Percentiles rank a stretch among this genome's conserved stretches.
phyloP scores from a whole-genome alignment of 495 filamentous ascomycete genomes.

The Pyronema omphalodes region DNA sequence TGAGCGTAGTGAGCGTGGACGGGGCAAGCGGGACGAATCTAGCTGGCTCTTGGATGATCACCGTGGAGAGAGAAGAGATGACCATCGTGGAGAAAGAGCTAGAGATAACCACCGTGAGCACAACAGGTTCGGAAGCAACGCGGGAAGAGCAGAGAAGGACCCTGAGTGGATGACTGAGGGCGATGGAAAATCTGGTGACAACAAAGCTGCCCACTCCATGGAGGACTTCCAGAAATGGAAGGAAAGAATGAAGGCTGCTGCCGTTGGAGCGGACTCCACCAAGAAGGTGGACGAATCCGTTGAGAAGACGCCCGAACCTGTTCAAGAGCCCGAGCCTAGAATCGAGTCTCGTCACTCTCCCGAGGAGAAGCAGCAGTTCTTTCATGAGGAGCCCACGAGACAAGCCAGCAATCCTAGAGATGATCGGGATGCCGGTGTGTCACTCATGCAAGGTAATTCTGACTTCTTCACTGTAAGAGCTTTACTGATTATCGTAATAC shows the following conservation, averaged over 20 bases:
- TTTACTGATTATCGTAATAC: not conserved
- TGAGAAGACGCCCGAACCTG: not conserved
- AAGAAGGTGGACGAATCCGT: not conserved
- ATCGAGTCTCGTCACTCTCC: not conserved
- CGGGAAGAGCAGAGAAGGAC: slow-evolving; percentile 46
- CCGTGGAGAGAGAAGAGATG: slow-evolving; percentile 1
- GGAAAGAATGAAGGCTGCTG: slow-evolving; percentile 61
- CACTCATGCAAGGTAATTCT: not conserved
- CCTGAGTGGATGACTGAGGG: slow-evolving; percentile 61
- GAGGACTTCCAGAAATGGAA: slow-evolving; percentile 96
- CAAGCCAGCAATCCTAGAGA: slow-evolving; percentile 3
- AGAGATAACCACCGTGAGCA: slow-evolving; percentile 23
- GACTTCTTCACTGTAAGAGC: not conserved
- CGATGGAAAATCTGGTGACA: slow-evolving; percentile 55
- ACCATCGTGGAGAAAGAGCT: slow-evolving; percentile 27
- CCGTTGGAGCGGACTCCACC: slow-evolving; percentile 1
- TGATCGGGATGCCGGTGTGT: slow-evolving; percentile 1
- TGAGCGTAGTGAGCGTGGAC: slow-evolving; percentile 10
- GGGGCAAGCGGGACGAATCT: slow-evolving; percentile 29
- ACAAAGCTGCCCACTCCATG: slow-evolving; percentile 32
- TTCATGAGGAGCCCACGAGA: slow-evolving; percentile 9
- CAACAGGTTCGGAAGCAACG: slow-evolving; percentile 9
- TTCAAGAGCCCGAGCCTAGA: not conserved
- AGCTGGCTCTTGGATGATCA: slow-evolving; percentile 24
- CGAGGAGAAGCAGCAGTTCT: slow-evolving; percentile 7